phyloP scores from a whole-genome alignment of 164 flowering plant genomes.

The Chimonanthus salicifolius region DNA sequence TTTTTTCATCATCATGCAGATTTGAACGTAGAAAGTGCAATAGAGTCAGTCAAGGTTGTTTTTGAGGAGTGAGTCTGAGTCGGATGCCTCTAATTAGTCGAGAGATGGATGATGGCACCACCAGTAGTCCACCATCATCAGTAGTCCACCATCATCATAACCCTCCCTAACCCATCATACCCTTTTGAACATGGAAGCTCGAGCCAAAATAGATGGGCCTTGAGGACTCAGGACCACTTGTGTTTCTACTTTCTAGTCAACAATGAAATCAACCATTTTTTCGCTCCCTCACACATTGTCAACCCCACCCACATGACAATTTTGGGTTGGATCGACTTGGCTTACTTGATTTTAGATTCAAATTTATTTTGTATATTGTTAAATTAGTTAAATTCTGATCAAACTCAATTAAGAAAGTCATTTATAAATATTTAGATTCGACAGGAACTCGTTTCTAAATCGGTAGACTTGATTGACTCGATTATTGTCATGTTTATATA shows the following conservation, averaged over 20 bases:
- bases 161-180: not conserved
- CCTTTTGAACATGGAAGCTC: constrained; percentile 7
- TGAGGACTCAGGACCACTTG: not conserved
- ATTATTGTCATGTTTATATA: too few relatives aligned
- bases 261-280: constrained; percentile 1
- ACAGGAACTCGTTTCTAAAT: too few relatives aligned
- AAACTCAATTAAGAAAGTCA: too few relatives aligned
- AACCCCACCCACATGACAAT: not conserved
- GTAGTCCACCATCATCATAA: not conserved
- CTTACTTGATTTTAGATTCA: too few relatives aligned
- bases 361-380: too few relatives aligned
- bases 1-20: constrained; percentile 1
- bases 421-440: too few relatives aligned
- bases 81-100: not conserved
- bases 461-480: too few relatives aligned
- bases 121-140: not conserved
- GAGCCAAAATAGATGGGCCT: constrained; percentile 6
- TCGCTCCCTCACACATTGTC: not conserved
- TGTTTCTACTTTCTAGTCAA: not conserved
- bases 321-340: too few relatives aligned
- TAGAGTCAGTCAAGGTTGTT: constrained; percentile 1
- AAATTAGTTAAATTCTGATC: too few relatives aligned
- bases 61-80: not conserved
- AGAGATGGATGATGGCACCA: not conserved
- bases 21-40: constrained; percentile 7